phyloP scores from a whole-genome alignment of 2,329 filamentous ascomycete genomes.

The Chaetoscypha palmicola region DNA sequence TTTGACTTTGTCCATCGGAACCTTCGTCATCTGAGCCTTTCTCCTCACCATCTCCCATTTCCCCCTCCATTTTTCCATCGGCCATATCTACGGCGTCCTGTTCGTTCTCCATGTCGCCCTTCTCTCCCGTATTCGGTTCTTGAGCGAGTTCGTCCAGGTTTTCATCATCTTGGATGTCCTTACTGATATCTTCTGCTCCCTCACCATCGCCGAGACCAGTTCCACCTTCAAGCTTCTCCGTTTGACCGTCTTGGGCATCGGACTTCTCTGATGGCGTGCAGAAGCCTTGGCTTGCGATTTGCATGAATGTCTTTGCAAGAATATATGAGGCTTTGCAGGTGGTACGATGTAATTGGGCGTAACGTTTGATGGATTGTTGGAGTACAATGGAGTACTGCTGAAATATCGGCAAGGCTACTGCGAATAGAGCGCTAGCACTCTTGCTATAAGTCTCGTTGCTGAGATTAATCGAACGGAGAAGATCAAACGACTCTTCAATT shows the following conservation, averaged over 20 bases:
- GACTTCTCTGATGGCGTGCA: constrained; percentile 81
- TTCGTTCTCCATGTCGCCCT: constrained; percentile 66
- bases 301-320: constrained; percentile 68
- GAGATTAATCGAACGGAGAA: constrained; percentile 40
- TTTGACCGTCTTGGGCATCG: constrained; percentile 59
- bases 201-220: constrained; percentile 93
- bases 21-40: constrained; percentile 57
- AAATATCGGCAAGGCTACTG: constrained; percentile 62
- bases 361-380: constrained; percentile 48
- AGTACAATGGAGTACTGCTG: constrained; percentile 63
- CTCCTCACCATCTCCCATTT: constrained; percentile 62
- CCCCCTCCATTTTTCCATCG: constrained; percentile 83
- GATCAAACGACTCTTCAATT: constrained; percentile 38
- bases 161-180: constrained; percentile 90
- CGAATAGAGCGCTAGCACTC: constrained; percentile 50
- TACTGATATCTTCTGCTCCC: constrained; percentile 94
- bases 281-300: constrained; percentile 79
- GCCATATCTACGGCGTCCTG: constrained; percentile 89
- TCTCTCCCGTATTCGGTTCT: constrained; percentile 57
- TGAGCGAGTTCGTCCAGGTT: constrained; percentile 88
- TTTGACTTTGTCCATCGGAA: constrained; percentile 53
- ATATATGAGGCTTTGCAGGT: constrained; percentile 69
- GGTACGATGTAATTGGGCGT: constrained; percentile 59
- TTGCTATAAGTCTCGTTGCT: constrained; percentile 35
- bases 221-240: constrained; percentile 78